Base-by-base conservation (phyloP, 2,329 filamentous ascomycete genomes). In the Ceratocystis huliohia region DNA sequence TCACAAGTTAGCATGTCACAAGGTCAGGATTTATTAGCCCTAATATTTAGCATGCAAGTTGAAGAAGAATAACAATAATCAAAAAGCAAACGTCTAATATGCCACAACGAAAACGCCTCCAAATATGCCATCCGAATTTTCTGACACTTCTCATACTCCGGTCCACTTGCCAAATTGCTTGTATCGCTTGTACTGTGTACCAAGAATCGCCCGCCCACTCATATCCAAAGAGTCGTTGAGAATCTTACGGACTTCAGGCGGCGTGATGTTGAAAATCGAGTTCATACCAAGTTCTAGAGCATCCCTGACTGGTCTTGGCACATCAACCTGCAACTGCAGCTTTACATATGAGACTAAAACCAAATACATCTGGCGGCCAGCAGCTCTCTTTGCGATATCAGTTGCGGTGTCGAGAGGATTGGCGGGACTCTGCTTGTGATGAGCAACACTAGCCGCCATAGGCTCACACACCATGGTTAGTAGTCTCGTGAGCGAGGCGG, bases 141-240 rank as follows among this genome's bases (percentile, higher is more conserved):
- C 4, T 15, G 37, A 17, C 46, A 3, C 15, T n/a, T 64, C 70
- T 74, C 77, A 84, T 28, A 84, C 78, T 44, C 82, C 83, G 64
- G 75, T 83, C 83, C 84, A 86, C 76, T 84, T 85, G 53, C 84
- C 84, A 76, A 85, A 86, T 74, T 79, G 83, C 72, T 78, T 78
- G 72, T 84, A 87, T 73, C 80, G 77, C 71, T 79, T 82, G 69
- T 81, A 85, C 77, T 86, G 76, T 68, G 81, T 80, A 69, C 78
- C 78, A 73, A 86, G 78, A 33, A 87, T 79, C 0, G 81, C 83
- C 68, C 84, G 76, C 5, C 84, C 84, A 69, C 80, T 82, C 2
- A 75, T 77, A 71, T 87, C 84, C 74, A 87, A 78, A 33, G 78
- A 78, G 69, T 87, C 84, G 70, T 82, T 84, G 67, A 87, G 73